Conservation (phyloP, 345 rosid genomes). For the Cardamine occulta region DNA sequence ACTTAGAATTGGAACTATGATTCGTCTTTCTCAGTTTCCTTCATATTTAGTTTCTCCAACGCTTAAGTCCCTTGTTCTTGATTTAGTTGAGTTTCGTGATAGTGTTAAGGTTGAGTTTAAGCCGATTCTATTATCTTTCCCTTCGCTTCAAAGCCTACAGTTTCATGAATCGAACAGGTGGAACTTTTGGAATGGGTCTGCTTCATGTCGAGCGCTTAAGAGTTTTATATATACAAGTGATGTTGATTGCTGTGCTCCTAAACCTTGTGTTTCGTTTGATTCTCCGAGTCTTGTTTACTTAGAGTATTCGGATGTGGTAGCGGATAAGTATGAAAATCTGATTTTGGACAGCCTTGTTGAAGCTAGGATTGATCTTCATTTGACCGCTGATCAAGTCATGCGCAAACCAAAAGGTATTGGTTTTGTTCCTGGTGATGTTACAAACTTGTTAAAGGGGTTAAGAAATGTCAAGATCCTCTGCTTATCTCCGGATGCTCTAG, state of each 20-base stretch:
- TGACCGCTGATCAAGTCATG: slow-evolving; percentile 28
- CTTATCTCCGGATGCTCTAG: slow-evolving; percentile 41
- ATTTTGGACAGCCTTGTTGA: slow-evolving; percentile 28
- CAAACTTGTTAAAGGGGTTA: slow-evolving; percentile 23
- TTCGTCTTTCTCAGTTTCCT: slow-evolving; percentile 2
- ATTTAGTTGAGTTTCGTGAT: slow-evolving; percentile 13
- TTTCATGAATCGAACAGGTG: slow-evolving; percentile 12
- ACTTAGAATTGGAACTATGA: slow-evolving; percentile 19
- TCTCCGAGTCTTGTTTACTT: slow-evolving; percentile 34
- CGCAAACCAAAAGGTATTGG: neutral
- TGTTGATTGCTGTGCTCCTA: slow-evolving; percentile 23
- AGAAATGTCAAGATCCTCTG: slow-evolving; percentile 35
- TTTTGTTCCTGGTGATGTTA: slow-evolving; percentile 34
- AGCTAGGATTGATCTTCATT: slow-evolving; percentile 37
- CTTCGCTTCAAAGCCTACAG: slow-evolving; percentile 23
- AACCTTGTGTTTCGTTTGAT: slow-evolving; percentile 37
- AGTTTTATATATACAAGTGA: neutral
- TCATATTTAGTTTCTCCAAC: slow-evolving; percentile 1
- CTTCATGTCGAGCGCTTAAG: neutral
- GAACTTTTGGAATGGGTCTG: slow-evolving; percentile 33
- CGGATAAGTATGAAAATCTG: slow-evolving; percentile 21
- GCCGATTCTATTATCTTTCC: slow-evolving; percentile 10
- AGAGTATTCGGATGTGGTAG: slow-evolving; percentile 35
- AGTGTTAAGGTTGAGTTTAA: neutral
- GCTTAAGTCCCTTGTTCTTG: slow-evolving; percentile 29